Evolutionary conservation across 768 basidiomycete species (phyloP).

Genomic region (Mycena alexandri): DNA sequence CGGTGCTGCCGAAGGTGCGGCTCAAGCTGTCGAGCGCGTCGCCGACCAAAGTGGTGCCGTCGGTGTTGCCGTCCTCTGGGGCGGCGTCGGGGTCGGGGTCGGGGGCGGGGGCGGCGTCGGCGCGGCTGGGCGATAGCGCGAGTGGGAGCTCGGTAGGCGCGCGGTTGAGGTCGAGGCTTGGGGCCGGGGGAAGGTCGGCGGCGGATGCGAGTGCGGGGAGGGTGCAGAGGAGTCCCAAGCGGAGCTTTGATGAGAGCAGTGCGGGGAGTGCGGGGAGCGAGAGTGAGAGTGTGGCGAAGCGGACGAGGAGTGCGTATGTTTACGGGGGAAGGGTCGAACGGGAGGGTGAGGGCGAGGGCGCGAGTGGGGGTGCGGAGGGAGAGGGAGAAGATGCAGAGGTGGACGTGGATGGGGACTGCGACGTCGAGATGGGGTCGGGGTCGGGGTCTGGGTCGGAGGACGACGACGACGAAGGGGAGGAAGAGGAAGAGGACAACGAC

Average conservation of each 20-base stretch:
- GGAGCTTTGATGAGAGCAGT: slow-evolving; percentile 68
- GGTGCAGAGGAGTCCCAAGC: slow-evolving; percentile 63
- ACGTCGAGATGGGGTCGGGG: slow-evolving; percentile 36
- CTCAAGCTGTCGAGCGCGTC: slow-evolving; percentile 46
- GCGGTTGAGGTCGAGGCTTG: background rate
- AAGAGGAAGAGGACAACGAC: too few relatives aligned
- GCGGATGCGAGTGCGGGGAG: slow-evolving; percentile 34
- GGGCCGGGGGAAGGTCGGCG: background rate
- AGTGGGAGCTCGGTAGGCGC: background rate
- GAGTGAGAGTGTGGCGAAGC: slow-evolving; percentile 53
- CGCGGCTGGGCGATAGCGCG: slow-evolving; percentile 8
- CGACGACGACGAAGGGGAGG: slow-evolving; percentile 38
- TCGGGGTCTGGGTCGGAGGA: slow-evolving; percentile 23
- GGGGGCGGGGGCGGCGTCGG: slow-evolving; percentile 1
- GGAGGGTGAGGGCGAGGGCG: slow-evolving; percentile 28
- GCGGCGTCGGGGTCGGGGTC: slow-evolving; percentile 16
- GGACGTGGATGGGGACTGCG: slow-evolving; percentile 37
- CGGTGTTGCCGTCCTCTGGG: slow-evolving; percentile 38
- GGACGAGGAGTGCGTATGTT: slow-evolving; percentile 46
- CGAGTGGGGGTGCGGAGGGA: too few relatives aligned
- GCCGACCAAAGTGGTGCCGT: slow-evolving; percentile 21
- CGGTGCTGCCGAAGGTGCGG: slow-evolving; percentile 45
- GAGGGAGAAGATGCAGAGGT: slow-evolving; percentile 38
- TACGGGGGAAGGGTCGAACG: slow-evolving; percentile 13
- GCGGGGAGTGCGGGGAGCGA: slow-evolving; percentile 49